Evolutionary conservation across 371 early-diverging fungal genomes (phyloP), one percentile per base, ranked within the genome.

Genomic region (Chytridium lagenaria): DNA sequence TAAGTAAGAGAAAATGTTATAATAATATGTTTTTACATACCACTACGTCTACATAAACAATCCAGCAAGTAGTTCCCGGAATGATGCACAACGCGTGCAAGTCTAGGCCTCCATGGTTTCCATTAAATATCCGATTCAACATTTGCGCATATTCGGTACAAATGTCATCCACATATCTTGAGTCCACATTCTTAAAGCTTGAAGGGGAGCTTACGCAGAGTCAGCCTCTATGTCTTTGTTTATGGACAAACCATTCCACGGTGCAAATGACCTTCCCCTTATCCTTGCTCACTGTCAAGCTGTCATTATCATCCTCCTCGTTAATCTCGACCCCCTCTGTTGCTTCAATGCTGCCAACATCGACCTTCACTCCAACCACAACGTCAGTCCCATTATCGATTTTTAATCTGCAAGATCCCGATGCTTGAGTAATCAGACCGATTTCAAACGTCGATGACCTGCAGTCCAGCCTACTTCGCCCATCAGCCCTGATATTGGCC

Each of bases 331-430:
- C 67, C 39, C 23, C 50, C 55, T 36, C n/a, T 1, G 51, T 22
- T 23, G 76, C 78, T 36, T 91, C 88, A 50, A 92, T 86, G 33
- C 86, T 83, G 36, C 90, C 93, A 57, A 96, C 90, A 72, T 95
- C 95, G 1, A 93, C 94, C 78, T 95, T 96, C 78, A 97, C 88
- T 37, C 98, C 96, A 22, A 96, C 96, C 23, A 98, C 84, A 0
- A 97, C 91, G 71, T 95, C 94, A 0, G 95, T 94, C 15, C 91
- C 91, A 28, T 88, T 88, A 1, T 93, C 93, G 38, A 92, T 77
- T 26, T 44, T 33, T 2, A 79, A 63, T 40, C 94, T 90, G 61
- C 88, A 84, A 15, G 76, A 90, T 5, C 98, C 96, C 69, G 89
- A 90, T 31, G 95, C 91, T 79, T 96, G 95, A n/a, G 94, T 89